Percentiles rank a stretch among this genome's conserved stretches.
phyloP scores from a whole-genome alignment of 2,329 filamentous ascomycete species.

The Chaetomiaceae sp. region DNA sequence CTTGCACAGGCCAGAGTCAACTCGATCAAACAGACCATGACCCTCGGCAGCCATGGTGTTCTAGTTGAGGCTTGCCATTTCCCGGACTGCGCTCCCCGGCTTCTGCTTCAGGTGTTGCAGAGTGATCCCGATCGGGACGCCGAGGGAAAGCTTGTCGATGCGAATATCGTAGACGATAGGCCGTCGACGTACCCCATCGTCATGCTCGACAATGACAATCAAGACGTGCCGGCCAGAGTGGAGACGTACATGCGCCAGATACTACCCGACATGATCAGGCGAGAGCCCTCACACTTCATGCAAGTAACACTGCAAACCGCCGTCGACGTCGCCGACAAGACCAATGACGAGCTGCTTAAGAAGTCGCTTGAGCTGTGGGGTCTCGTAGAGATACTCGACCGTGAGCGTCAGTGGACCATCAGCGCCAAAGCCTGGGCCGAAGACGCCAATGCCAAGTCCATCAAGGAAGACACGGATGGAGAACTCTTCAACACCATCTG shows the following conservation, averaged over 20 bases:
- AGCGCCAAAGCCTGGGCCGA: conserved; percentile 43
- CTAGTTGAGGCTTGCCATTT: conserved; percentile 58
- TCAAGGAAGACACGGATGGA: conserved; percentile 51
- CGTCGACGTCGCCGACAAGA: conserved; percentile 42
- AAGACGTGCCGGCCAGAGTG: conserved; percentile 56
- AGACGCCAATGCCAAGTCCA: conserved; percentile 40
- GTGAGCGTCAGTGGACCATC: conserved; percentile 59
- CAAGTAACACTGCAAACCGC: conserved; percentile 53
- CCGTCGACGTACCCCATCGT: conserved; percentile 34
- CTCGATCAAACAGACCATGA: conserved; percentile 46
- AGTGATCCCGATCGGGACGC: conserved; percentile 32
- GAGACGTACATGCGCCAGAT: conserved; percentile 58
- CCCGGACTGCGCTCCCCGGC: conserved; percentile 40
- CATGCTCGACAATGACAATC: conserved; percentile 58
- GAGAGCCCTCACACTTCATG: conserved; percentile 58
- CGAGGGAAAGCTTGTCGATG: conserved; percentile 33
- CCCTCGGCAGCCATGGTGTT: conserved; percentile 46
- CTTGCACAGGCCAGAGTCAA: conserved; percentile 58
- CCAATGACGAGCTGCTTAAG: conserved; percentile 51
- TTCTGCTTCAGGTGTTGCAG: conserved; percentile 43
- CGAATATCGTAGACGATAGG: conserved; percentile 16
- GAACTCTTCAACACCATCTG: conserved; percentile 59
- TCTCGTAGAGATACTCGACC: conserved; percentile 60
- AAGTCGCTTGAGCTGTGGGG: conserved; percentile 62
- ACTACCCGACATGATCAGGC: conserved; percentile 53